Evolutionary conservation across 805 yeast genomes (phyloP).

Genomic region (Pichia kluyveri): DNA sequence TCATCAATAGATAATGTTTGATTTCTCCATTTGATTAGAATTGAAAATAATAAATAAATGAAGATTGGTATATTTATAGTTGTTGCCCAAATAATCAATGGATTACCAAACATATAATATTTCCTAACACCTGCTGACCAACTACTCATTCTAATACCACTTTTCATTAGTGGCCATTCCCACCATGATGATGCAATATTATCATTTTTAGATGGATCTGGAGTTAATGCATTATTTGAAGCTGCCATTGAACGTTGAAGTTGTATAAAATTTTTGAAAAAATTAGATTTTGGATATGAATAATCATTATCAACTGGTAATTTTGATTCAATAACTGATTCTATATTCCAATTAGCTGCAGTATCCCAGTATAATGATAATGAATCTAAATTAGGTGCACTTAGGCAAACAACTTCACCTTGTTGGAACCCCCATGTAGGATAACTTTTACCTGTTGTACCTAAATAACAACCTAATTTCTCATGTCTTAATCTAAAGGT

Average conservation of each 20-base stretch:
- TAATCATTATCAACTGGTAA: constrained; percentile 28
- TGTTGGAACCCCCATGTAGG: constrained; percentile 99
- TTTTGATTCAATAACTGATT: constrained; percentile 50
- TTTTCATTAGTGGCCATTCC: constrained; percentile 71
- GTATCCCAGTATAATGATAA: constrained; percentile 32
- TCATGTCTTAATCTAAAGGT: constrained; percentile 68
- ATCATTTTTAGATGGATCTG: constrained; percentile 64
- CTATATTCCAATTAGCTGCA: constrained; percentile 76
- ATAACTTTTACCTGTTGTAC: constrained; percentile 69
- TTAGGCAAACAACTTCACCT: constrained; percentile 74
- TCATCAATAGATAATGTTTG: constrained; percentile 38
- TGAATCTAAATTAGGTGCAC: constrained; percentile 33
- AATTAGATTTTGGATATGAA: constrained; percentile 40
- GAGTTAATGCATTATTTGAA: constrained; percentile 72
- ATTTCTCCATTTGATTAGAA: constrained; percentile 44
- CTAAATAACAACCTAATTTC: constrained; percentile 71
- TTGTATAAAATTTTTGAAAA: constrained; percentile 61
- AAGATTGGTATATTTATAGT: constrained; percentile 38
- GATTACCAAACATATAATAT: constrained; percentile 63
- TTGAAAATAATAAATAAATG: constrained; percentile 18
- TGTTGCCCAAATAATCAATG: constrained; percentile 55
- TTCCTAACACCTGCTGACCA: constrained; percentile 51
- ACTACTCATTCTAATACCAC: constrained; percentile 69
- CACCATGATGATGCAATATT: constrained; percentile 68
- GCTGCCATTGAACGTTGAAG: constrained; percentile 77